Conservation (phyloP, 2,329 filamentous ascomycete genomes). For the Diaporthe longicolla region DNA sequence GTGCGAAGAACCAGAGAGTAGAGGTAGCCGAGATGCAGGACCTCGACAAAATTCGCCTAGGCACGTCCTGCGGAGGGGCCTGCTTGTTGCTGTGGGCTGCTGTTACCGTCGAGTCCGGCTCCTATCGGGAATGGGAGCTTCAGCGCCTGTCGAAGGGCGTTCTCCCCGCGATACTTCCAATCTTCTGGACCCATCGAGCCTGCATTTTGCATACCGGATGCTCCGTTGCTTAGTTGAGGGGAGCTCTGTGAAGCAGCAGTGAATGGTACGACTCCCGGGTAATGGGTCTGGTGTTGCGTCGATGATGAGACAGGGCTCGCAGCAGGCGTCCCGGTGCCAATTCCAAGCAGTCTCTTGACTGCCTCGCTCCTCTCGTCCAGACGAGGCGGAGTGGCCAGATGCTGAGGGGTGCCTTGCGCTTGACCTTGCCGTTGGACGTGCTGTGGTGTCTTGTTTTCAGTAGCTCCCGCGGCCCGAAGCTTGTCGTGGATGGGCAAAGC, state of each 20-base stretch:
- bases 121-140: constrained; percentile 37
- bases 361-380: constrained; percentile 38
- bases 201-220: not conserved
- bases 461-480: constrained; percentile 4
- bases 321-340: constrained; percentile 8
- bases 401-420: constrained; percentile 9
- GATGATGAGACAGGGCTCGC: constrained; percentile 3
- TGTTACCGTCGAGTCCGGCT: constrained; percentile 37
- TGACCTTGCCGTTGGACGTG: constrained; percentile 2
- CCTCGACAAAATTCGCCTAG: constrained; percentile 8
- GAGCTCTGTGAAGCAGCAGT: constrained; percentile 13
- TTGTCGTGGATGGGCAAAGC: constrained; percentile 34
- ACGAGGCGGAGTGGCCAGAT: constrained; percentile 34
- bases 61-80: constrained; percentile 37
- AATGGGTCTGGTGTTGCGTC: constrained; percentile 3
- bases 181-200: constrained; percentile 30
- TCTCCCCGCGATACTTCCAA: constrained; percentile 39
- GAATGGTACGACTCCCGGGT: not conserved
- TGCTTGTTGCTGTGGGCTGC: constrained; percentile 31
- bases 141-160: constrained; percentile 41
- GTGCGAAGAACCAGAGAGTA: constrained; percentile 22
- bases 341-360: constrained; percentile 39
- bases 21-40: not conserved
- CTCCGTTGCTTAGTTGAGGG: constrained; percentile 35
- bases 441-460: constrained; percentile 19